A percentile compares a stretch with the other conserved stretches of the same genome.
These are phyloP conservation scores for Naegleria gruberi DNA, from an alignment of 208 protist genomes.

Conservation along the genomic window DNA sequence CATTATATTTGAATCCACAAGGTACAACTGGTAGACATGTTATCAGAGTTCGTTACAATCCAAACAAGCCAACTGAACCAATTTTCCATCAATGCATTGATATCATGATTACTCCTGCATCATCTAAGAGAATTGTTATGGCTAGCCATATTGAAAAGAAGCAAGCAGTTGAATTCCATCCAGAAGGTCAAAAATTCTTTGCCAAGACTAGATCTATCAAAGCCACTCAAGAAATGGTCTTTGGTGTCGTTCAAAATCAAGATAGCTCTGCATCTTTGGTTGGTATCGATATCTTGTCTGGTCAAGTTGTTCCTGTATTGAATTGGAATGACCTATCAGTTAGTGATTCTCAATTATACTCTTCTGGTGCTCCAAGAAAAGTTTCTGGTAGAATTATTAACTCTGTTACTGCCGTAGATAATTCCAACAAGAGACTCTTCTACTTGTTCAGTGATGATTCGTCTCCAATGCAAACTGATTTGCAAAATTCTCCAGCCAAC, in stretches of 20 bases:
- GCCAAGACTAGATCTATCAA: not conserved
- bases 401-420: not conserved
- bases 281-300: not conserved
- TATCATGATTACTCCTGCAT: not conserved
- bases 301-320: not conserved
- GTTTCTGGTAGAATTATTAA: not conserved
- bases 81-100: conserved; percentile 23
- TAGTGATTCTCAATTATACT: not conserved
- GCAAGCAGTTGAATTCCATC: not conserved
- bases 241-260: not conserved
- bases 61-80: conserved; percentile 20
- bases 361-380: not conserved
- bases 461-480: not conserved
- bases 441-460: not conserved
- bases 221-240: not conserved
- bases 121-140: not conserved
- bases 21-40: not conserved
- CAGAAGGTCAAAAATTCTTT: not conserved
- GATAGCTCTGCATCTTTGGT: not conserved
- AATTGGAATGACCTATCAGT: not conserved
- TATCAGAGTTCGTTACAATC: not conserved
- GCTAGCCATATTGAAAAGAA: not conserved
- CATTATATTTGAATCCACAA: not conserved
- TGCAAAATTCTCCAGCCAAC: not conserved
- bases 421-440: not conserved